Percentiles rank a stretch among this genome's conserved stretches.
phyloP scores from a whole-genome alignment of 2,329 filamentous ascomycete species.

The Aspergillus eucalypticola region DNA sequence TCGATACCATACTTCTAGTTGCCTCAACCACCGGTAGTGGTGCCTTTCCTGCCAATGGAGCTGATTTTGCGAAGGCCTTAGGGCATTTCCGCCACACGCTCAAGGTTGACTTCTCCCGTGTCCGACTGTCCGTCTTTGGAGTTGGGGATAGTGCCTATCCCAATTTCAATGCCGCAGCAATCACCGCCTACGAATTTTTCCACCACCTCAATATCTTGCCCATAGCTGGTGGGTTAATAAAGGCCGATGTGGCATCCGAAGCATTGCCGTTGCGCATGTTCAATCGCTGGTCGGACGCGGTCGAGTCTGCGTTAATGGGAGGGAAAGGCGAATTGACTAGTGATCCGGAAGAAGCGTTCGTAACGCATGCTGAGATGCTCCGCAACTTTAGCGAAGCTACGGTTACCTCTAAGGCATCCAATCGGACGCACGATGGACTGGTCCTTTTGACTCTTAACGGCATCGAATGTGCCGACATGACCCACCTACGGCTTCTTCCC shows the following conservation, averaged over 20 bases:
- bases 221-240: neutral
- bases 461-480: neutral
- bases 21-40: neutral
- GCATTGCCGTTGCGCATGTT: constrained; percentile 1
- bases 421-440: neutral
- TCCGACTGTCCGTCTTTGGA: neutral
- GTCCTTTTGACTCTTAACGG: neutral
- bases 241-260: neutral
- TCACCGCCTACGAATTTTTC: neutral
- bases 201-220: neutral
- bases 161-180: constrained; percentile 3
- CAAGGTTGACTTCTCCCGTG: neutral
- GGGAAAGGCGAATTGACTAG: neutral
- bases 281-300: neutral
- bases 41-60: neutral
- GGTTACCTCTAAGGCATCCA: neutral
- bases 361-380: neutral
- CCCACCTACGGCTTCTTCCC: neutral
- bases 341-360: neutral
- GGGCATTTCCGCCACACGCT: neutral
- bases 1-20: neutral
- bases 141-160: constrained; percentile 8
- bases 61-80: neutral
- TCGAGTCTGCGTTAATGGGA: neutral
- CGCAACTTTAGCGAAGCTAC: neutral